phyloP scores from a whole-genome alignment of 1,284 basidiomycete genomes.

The Sporisorium reilianum region DNA sequence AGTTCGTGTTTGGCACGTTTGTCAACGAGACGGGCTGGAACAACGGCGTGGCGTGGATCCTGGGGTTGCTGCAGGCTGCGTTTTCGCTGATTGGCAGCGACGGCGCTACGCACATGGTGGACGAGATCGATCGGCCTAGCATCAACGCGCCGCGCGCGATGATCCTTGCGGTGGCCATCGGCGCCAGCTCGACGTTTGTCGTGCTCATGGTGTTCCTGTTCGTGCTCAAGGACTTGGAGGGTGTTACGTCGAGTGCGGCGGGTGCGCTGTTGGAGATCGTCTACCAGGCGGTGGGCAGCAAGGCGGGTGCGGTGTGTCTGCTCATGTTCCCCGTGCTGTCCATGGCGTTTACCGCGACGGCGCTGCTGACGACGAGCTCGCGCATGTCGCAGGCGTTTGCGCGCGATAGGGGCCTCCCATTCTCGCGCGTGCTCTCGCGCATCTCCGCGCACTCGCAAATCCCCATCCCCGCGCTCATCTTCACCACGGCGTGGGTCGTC shows the following conservation, averaged over 20 bases:
- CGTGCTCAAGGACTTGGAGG: slow-evolving; percentile 75
- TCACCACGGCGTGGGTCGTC: slow-evolving; percentile 73
- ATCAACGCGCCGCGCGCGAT: slow-evolving; percentile 76
- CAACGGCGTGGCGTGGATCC: slow-evolving; percentile 71
- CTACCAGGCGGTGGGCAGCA: slow-evolving; percentile 76
- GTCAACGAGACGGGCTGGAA: slow-evolving; percentile 72
- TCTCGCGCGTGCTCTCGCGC: slow-evolving; percentile 73
- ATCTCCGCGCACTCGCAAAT: slow-evolving; percentile 71
- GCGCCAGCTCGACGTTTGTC: slow-evolving; percentile 74
- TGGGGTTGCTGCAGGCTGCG: slow-evolving; percentile 70
- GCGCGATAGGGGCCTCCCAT: slow-evolving; percentile 77
- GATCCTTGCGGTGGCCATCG: slow-evolving; percentile 76
- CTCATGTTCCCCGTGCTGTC: slow-evolving; percentile 70
- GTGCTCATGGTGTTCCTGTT: slow-evolving; percentile 80
- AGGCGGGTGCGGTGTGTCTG: slow-evolving; percentile 76
- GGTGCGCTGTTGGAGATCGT: slow-evolving; percentile 78
- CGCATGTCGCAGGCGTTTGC: slow-evolving; percentile 80
- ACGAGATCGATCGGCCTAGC: slow-evolving; percentile 76
- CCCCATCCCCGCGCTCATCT: slow-evolving; percentile 72
- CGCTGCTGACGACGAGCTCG: slow-evolving; percentile 73
- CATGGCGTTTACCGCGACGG: slow-evolving; percentile 68
- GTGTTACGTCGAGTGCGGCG: slow-evolving; percentile 72
- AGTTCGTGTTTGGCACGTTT: slow-evolving; percentile 71
- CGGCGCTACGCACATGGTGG: slow-evolving; percentile 72
- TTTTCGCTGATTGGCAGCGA: slow-evolving; percentile 70